Evolutionary conservation across 1,284 basidiomycete species (phyloP).

Genomic region (Leccinum griseonigrum): DNA sequence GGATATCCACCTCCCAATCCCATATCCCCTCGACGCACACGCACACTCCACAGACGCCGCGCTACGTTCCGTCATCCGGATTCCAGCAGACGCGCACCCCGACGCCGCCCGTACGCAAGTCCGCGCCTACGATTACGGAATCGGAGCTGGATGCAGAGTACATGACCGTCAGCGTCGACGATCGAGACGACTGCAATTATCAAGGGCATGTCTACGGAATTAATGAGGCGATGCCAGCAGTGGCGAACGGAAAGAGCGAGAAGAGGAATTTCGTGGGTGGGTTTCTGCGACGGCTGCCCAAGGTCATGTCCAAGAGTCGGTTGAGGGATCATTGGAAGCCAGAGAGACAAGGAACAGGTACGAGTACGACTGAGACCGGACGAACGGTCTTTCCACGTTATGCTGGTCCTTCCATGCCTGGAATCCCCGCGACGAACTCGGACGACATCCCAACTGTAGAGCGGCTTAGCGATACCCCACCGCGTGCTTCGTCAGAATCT

Average conservation of each 20-base stretch:
- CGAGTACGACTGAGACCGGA: slow-evolving; percentile 10
- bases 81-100: slow-evolving; percentile 27
- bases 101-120: slow-evolving; percentile 31
- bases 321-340: slow-evolving; percentile 24
- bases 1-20: slow-evolving; percentile 29
- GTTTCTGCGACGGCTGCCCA: slow-evolving; percentile 30
- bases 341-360: slow-evolving; percentile 19
- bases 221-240: slow-evolving; percentile 21
- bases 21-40: slow-evolving; percentile 30
- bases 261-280: slow-evolving; percentile 33
- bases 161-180: slow-evolving; percentile 34
- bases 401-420: slow-evolving; percentile 14
- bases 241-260: slow-evolving; percentile 27
- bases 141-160: slow-evolving; percentile 34
- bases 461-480: slow-evolving; percentile 23
- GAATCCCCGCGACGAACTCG: slow-evolving; percentile 24
- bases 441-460: slow-evolving; percentile 32
- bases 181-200: slow-evolving; percentile 22
- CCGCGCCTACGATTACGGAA: slow-evolving; percentile 32
- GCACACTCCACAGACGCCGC: slow-evolving; percentile 32
- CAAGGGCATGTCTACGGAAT: slow-evolving; percentile 24
- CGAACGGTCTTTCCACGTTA: slow-evolving; percentile 19
- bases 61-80: slow-evolving; percentile 20
- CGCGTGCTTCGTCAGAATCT: slow-evolving; percentile 27
- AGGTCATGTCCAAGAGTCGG: slow-evolving; percentile 32